Conservation (phyloP, 805 yeast genomes). For the Hanseniaspora mollemarum region DNA sequence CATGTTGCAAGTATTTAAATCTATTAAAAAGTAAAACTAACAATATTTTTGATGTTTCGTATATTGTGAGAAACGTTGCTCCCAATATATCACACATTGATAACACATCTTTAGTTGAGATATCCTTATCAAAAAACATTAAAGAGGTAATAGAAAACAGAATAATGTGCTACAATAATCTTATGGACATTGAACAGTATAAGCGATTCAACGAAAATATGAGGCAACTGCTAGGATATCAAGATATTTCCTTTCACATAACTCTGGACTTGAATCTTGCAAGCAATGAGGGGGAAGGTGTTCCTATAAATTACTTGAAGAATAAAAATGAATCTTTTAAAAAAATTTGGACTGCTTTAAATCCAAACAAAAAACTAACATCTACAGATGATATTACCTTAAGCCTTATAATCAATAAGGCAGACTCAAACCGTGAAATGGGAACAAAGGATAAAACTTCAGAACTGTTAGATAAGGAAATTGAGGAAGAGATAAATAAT, state of each 20-base stretch:
- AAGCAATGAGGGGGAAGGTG: background rate
- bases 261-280: background rate
- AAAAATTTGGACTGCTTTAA: slow-evolving; percentile 3
- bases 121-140: background rate
- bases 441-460: background rate
- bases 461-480: background rate
- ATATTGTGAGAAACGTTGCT: slow-evolving; percentile 4
- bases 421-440: too few relatives aligned
- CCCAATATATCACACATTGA: background rate
- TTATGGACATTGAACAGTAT: background rate
- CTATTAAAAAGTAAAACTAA: background rate
- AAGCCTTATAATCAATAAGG: background rate
- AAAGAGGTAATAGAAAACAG: background rate
- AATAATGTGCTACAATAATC: background rate
- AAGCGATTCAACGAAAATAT: background rate
- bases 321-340: background rate
- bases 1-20: slow-evolving; percentile 11
- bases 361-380: background rate
- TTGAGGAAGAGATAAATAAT: background rate
- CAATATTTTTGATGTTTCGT: background rate
- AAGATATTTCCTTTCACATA: background rate
- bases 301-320: slow-evolving; percentile 2
- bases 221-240: background rate
- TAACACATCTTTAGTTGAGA: background rate
- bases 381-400: background rate